phyloP scores from a whole-genome alignment of 2,329 filamentous ascomycete genomes.

The Gnomoniopsis smithogilvyi region DNA sequence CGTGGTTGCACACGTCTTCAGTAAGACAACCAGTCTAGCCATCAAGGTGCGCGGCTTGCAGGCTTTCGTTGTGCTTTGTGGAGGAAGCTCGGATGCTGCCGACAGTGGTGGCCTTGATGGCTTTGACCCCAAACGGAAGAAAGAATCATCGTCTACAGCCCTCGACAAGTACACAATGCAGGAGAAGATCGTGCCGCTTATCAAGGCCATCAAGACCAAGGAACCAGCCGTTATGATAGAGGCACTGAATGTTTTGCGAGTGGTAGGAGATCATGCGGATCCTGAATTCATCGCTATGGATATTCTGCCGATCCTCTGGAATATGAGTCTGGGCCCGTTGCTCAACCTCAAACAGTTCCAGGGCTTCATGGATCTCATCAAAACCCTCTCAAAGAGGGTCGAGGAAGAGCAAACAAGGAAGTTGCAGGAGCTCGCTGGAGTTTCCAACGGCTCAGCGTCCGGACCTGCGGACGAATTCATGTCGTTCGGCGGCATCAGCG shows the following conservation, averaged over 20 bases:
- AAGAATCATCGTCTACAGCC: constrained; percentile 68
- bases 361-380: constrained; percentile 86
- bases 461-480: constrained; percentile 64
- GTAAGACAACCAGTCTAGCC: constrained; percentile 84
- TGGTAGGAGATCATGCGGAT: constrained; percentile 80
- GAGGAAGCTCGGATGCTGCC: constrained; percentile 58
- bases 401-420: constrained; percentile 89
- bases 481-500: constrained; percentile 66
- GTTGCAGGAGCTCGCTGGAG: constrained; percentile 74
- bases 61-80: constrained; percentile 86
- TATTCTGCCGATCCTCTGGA: constrained; percentile 85
- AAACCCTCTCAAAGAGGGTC: constrained; percentile 71
- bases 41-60: constrained; percentile 94
- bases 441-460: constrained; percentile 45
- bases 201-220: constrained; percentile 94
- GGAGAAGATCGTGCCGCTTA: constrained; percentile 88
- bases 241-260: constrained; percentile 76
- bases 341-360: constrained; percentile 87
- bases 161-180: constrained; percentile 98
- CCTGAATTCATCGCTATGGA: constrained; percentile 91
- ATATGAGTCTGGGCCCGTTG: constrained; percentile 84
- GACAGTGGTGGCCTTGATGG: constrained; percentile 74
- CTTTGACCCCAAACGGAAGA: constrained; percentile 56
- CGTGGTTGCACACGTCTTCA: constrained; percentile 85
- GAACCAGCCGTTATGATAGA: constrained; percentile 98